Conservation (phyloP, 495 filamentous ascomycete species). For the Penicillium antarcticum region DNA sequence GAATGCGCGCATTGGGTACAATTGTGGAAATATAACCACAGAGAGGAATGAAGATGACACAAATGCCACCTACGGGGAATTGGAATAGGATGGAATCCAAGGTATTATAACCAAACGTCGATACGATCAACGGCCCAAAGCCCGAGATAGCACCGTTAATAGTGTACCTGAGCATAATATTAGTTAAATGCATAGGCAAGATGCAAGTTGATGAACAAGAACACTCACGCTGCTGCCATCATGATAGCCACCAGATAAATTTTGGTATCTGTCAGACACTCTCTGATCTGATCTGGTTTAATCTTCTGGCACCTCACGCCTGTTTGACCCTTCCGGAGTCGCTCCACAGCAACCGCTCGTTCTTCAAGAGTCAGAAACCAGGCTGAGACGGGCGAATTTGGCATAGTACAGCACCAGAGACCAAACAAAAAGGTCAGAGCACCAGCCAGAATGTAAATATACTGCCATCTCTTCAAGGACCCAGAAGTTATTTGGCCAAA, state of each 20-base stretch:
- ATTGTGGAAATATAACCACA: conserved; percentile 59
- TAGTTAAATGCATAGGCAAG: neutral
- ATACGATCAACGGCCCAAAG: conserved; percentile 72
- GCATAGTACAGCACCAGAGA: conserved; percentile 55
- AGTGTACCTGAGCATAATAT: conserved; percentile 47
- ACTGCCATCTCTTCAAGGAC: conserved; percentile 59
- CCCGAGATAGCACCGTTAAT: conserved; percentile 76
- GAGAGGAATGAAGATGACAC: conserved; percentile 60
- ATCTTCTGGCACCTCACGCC: conserved; percentile 52
- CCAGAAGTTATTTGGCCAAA: conserved; percentile 62
- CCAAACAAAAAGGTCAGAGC: conserved; percentile 63
- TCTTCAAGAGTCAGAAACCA: conserved; percentile 53
- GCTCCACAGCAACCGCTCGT: conserved; percentile 51
- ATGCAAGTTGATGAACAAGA: neutral
- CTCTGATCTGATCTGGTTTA: conserved; percentile 47
- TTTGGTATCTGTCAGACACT: conserved; percentile 47
- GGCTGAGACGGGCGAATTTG: conserved; percentile 50
- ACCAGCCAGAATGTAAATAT: conserved; percentile 65
- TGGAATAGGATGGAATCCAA: conserved; percentile 69
- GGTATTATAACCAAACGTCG: conserved; percentile 65
- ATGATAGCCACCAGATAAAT: conserved; percentile 54
- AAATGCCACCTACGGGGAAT: conserved; percentile 66
- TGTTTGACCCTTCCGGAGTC: conserved; percentile 49
- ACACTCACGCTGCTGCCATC: conserved; percentile 51
- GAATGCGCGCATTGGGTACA: conserved; percentile 60